phyloP scores from a whole-genome alignment of 352 stramenopile genomes.

The Globisporangium parvum region DNA sequence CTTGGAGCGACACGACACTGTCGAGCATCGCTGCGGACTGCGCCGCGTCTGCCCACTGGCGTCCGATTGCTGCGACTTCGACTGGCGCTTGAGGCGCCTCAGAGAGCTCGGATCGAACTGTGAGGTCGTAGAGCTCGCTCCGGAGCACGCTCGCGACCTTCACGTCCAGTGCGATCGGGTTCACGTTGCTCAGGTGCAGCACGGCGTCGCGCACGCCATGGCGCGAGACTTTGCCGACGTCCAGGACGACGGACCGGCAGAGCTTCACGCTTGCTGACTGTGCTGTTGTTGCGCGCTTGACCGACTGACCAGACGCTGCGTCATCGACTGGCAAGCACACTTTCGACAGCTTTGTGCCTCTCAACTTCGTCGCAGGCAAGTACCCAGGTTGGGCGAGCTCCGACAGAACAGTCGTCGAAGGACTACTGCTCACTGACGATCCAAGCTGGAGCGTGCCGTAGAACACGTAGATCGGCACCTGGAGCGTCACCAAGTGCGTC shows the following conservation, averaged over 20 bases:
- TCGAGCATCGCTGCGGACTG: neutral
- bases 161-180: constrained; percentile 31
- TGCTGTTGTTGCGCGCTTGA: neutral
- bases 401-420: neutral
- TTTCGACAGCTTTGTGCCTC: constrained; percentile 1
- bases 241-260: constrained; percentile 36
- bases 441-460: constrained; percentile 28
- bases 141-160: constrained; percentile 14
- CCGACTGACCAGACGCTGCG: neutral
- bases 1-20: neutral
- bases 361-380: neutral
- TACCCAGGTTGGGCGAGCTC: no score
- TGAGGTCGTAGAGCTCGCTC: constrained; percentile 18
- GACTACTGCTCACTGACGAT: neutral
- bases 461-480: constrained; percentile 27
- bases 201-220: constrained; percentile 20
- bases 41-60: constrained; percentile 1
- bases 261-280: constrained; percentile 4
- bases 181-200: constrained; percentile 42
- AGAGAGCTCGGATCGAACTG: constrained; percentile 16
- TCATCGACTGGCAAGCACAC: constrained; percentile 3
- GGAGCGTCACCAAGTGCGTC: constrained; percentile 34
- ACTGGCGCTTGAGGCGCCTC: neutral
- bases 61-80: constrained; percentile 4
- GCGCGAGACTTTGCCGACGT: constrained; percentile 36